Percentiles rank a stretch among this genome's conserved stretches.
phyloP scores from a whole-genome alignment of 371 early-diverging fungal species.

The Fennellomyces sp. region DNA sequence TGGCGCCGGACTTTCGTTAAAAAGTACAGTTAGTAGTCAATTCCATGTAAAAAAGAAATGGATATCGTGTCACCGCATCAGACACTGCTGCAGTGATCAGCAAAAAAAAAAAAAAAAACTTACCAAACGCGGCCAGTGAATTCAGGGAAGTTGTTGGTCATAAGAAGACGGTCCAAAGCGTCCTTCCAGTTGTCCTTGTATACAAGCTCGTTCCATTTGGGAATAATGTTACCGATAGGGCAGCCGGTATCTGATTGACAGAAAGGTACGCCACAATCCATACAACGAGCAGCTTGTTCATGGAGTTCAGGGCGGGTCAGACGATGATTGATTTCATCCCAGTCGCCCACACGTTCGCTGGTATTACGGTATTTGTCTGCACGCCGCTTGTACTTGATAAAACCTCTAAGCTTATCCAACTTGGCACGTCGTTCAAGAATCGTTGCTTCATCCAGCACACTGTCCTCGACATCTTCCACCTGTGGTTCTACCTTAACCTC shows the following conservation, averaged over 20 bases:
- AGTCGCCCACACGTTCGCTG: slow-evolving; percentile 81
- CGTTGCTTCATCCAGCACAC: slow-evolving; percentile 73
- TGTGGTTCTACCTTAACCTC: slow-evolving; percentile 39
- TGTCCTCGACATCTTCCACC: slow-evolving; percentile 90
- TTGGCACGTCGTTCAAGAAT: slow-evolving; percentile 66
- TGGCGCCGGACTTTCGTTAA: slow-evolving; percentile 84
- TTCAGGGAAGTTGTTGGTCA: slow-evolving; percentile 98
- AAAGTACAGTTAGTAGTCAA: slow-evolving; percentile 8
- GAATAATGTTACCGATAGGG: slow-evolving; percentile 96
- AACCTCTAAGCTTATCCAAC: slow-evolving; percentile 86
- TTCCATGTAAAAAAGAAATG: no score
- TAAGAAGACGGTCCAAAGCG: slow-evolving; percentile 88
- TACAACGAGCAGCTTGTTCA: slow-evolving; percentile 95
- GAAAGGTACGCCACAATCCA: slow-evolving; percentile 98
- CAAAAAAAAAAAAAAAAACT: slow-evolving; percentile 29
- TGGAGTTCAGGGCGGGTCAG: slow-evolving; percentile 79
- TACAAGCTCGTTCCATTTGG: slow-evolving; percentile 97
- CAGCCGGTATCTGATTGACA: slow-evolving; percentile 97
- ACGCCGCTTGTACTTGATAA: slow-evolving; percentile 90
- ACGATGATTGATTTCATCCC: slow-evolving; percentile 92
- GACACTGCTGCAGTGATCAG: no score
- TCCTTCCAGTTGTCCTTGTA: slow-evolving; percentile 94
- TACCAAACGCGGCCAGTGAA: slow-evolving; percentile 66
- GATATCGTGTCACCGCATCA: no score
- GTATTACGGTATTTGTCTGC: slow-evolving; percentile 88